Conservation (phyloP, 805 yeast species). For the Ogataea angusta region DNA sequence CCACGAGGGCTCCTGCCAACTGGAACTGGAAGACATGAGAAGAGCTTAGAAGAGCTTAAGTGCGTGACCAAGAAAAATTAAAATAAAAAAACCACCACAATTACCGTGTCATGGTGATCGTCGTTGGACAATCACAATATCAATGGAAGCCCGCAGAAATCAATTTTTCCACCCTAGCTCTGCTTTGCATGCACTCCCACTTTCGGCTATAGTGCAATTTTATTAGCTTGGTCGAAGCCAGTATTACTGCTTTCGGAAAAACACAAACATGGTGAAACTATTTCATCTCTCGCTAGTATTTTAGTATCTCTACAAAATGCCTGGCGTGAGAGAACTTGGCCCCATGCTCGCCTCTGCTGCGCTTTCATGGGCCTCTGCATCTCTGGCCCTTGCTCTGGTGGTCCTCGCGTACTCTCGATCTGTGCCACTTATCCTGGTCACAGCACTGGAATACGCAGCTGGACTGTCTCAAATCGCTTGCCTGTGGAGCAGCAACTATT, state of each 20-base stretch:
- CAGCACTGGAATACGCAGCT: constrained; percentile 6
- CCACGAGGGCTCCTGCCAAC: constrained; percentile 38
- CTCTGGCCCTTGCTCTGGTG: constrained; percentile 11
- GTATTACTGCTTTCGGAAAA: constrained; percentile 7
- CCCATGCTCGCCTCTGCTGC: constrained; percentile 9
- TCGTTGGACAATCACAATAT: neutral
- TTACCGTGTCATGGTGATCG: neutral
- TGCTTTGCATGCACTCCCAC: neutral
- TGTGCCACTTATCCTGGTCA: constrained; percentile 3
- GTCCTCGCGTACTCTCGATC: constrained; percentile 2
- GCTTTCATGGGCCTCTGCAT: constrained; percentile 13
- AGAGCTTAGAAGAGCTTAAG: neutral
- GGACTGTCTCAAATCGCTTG: constrained; percentile 1
- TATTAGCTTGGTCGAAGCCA: neutral
- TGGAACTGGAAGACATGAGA: constrained; percentile 2
- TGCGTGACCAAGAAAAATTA: constrained; percentile 4
- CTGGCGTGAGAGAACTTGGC: neutral
- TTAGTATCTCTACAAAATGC: constrained; percentile 2
- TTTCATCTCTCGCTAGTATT: constrained; percentile 4
- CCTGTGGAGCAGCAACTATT: neutral
- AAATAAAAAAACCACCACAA: neutral
- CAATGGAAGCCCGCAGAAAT: neutral
- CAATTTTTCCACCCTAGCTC: neutral
- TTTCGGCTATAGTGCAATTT: neutral
- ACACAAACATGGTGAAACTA: constrained; percentile 3